Conservation (phyloP, 2,329 filamentous ascomycete species). For the Metarhizium robertsii region DNA sequence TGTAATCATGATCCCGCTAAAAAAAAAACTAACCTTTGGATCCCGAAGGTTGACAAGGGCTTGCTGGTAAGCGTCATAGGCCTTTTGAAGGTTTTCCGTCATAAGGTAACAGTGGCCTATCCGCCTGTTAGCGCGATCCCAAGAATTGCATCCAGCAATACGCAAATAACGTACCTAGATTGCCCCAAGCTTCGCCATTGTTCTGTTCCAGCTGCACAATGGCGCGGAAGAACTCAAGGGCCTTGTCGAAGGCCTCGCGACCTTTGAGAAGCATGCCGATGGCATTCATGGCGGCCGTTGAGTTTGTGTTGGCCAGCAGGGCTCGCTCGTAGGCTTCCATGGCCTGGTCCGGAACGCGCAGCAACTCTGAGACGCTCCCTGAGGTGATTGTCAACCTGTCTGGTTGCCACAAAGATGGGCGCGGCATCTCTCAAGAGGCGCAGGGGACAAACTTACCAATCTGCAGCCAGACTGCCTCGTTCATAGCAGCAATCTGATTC, state of each 20-base stretch:
- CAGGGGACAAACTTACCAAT: slow-evolving; percentile 56
- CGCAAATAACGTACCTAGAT: slow-evolving; percentile 57
- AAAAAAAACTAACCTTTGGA: slow-evolving; percentile 59
- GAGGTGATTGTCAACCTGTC: slow-evolving; percentile 1
- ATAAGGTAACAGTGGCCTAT: slow-evolving; percentile 95
- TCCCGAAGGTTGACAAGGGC: slow-evolving; percentile 87
- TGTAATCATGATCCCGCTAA: not conserved
- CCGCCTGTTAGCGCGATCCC: slow-evolving; percentile 6
- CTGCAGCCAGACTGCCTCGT: slow-evolving; percentile 85
- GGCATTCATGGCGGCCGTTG: slow-evolving; percentile 84
- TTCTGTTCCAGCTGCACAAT: slow-evolving; percentile 82
- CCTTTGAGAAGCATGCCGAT: slow-evolving; percentile 87
- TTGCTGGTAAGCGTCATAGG: slow-evolving; percentile 93
- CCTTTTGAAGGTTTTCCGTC: slow-evolving; percentile 97
- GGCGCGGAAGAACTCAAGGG: slow-evolving; percentile 83
- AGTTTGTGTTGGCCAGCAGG: slow-evolving; percentile 77
- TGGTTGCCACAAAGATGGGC: not conserved
- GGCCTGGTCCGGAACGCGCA: slow-evolving; percentile 82
- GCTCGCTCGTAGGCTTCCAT: slow-evolving; percentile 87
- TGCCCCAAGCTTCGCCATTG: slow-evolving; percentile 95
- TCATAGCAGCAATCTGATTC: slow-evolving; percentile 68
- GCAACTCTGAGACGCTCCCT: slow-evolving; percentile 80
- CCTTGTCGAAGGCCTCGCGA: slow-evolving; percentile 87
- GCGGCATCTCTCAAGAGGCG: slow-evolving; percentile 4
- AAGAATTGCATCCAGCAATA: slow-evolving; percentile 14